These are phyloP conservation scores for Plantago rigida DNA, from an alignment of 305 asterid species.

Conservation along the genomic window DNA sequence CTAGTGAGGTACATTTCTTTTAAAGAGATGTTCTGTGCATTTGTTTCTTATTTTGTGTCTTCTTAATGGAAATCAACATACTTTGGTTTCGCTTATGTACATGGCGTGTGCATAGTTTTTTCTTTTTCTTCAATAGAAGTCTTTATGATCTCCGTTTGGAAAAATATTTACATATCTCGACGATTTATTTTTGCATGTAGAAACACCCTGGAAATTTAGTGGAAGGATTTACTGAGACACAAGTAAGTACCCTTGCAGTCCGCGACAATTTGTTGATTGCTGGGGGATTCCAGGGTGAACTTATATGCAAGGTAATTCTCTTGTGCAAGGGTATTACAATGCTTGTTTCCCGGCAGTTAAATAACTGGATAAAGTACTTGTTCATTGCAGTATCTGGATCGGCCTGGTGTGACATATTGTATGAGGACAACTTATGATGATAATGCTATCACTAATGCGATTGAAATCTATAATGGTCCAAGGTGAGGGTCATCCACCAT, in stretches of 20 bases:
- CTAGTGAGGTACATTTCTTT: slow-evolving; percentile 40
- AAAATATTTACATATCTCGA: no score
- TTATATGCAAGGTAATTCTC: slow-evolving; percentile 48
- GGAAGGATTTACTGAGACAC: slow-evolving; percentile 61
- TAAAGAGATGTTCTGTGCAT: slow-evolving; percentile 4
- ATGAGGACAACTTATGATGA: slow-evolving; percentile 37
- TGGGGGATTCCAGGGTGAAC: slow-evolving; percentile 65
- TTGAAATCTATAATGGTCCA: slow-evolving; percentile 30
- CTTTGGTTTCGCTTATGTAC: neutral
- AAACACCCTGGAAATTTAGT: slow-evolving; percentile 54
- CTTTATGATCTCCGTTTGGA: no score
- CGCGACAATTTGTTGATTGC: slow-evolving; percentile 30
- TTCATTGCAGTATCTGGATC: slow-evolving; percentile 30
- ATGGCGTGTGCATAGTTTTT: no score
- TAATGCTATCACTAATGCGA: slow-evolving; percentile 34
- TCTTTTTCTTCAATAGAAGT: no score
- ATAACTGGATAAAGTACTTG: slow-evolving; percentile 3
- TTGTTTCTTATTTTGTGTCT: slow-evolving; percentile 5
- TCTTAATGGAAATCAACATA: slow-evolving; percentile 6
- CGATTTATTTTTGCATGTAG: slow-evolving; percentile 23
- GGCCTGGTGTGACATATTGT: slow-evolving; percentile 33
- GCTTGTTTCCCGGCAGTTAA: slow-evolving; percentile 8
- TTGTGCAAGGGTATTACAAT: slow-evolving; percentile 4
- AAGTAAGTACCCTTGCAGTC: slow-evolving; percentile 40
- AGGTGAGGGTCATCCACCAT: slow-evolving; percentile 20